Percentiles rank a stretch among this genome's conserved stretches.
phyloP scores from a whole-genome alignment of 768 basidiomycete genomes.

The Suillus clintonianus region DNA sequence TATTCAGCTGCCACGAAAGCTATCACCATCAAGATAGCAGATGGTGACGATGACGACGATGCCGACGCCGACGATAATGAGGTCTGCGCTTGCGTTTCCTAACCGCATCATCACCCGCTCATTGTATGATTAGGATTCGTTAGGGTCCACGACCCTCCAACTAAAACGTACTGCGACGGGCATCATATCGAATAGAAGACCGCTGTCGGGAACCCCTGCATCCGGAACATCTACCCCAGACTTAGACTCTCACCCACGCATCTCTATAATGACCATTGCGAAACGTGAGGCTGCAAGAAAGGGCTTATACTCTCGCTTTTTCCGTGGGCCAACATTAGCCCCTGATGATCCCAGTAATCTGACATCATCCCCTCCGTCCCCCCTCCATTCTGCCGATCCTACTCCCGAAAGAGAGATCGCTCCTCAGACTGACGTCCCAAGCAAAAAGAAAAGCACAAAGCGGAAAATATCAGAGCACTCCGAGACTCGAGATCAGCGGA shows the following conservation, averaged over 20 bases:
- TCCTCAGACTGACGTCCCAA: neutral
- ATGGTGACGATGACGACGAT: conserved; percentile 51
- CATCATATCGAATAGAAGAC: conserved; percentile 73
- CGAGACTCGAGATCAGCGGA: conserved; percentile 20
- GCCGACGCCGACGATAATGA: conserved; percentile 12
- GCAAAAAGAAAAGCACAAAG: conserved; percentile 7
- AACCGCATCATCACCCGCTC: neutral
- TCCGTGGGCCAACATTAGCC: conserved; percentile 71
- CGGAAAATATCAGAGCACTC: conserved; percentile 7
- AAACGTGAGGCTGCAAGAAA: conserved; percentile 79
- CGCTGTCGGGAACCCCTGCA: conserved; percentile 50
- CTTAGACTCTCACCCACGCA: conserved; percentile 30
- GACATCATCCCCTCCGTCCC: neutral
- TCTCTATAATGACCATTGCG: conserved; percentile 60
- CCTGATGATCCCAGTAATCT: conserved; percentile 34
- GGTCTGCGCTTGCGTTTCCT: conserved; percentile 5
- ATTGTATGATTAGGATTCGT: conserved; percentile 13
- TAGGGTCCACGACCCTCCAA: conserved; percentile 19
- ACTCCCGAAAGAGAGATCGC: neutral
- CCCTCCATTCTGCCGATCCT: neutral
- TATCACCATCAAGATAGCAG: conserved; percentile 69
- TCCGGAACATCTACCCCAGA: conserved; percentile 47
- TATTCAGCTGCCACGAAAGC: conserved; percentile 83
- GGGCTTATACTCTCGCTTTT: conserved; percentile 79
- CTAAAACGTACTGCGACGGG: conserved; percentile 70